These are phyloP conservation scores for Rhypophila decipiens DNA, from an alignment of 495 filamentous ascomycete species.

Conservation along the genomic window DNA sequence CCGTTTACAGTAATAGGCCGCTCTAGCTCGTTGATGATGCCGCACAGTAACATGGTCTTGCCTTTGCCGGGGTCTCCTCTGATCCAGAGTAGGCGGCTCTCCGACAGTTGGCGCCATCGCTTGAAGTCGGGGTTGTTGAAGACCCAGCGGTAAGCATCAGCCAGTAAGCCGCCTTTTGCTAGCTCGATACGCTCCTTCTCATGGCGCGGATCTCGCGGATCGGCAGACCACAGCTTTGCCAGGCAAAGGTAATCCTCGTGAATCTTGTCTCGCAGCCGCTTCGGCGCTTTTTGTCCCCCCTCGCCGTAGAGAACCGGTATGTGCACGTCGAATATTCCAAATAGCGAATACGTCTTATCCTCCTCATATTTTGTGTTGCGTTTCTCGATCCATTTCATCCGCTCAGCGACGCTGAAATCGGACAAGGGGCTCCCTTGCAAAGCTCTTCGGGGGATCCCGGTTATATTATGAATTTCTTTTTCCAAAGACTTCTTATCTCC, in stretches of 20 bases:
- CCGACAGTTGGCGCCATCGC: slow-evolving; percentile 21
- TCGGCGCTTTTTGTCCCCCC: neutral
- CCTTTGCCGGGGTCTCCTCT: slow-evolving; percentile 29
- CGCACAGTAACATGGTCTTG: slow-evolving; percentile 37
- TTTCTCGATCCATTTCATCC: neutral
- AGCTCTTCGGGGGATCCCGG: neutral
- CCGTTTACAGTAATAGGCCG: neutral
- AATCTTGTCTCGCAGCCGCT: neutral
- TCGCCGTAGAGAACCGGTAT: neutral
- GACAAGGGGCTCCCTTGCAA: neutral
- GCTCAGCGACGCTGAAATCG: neutral
- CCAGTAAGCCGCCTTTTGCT: slow-evolving; percentile 29
- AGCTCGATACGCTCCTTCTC: slow-evolving; percentile 25
- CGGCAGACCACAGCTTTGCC: neutral
- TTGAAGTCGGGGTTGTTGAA: slow-evolving; percentile 31
- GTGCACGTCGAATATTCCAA: neutral
- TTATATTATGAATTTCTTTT: neutral
- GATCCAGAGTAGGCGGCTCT: slow-evolving; percentile 39
- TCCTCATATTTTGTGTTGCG: neutral
- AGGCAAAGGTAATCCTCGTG: neutral
- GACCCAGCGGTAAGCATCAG: slow-evolving; percentile 39
- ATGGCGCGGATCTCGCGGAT: neutral
- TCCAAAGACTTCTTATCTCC: neutral
- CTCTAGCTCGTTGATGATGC: slow-evolving; percentile 34
- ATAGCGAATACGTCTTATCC: neutral